Evolutionary conservation across 1,284 basidiomycete species (phyloP).

Genomic region (Fomitopsis betulina): DNA sequence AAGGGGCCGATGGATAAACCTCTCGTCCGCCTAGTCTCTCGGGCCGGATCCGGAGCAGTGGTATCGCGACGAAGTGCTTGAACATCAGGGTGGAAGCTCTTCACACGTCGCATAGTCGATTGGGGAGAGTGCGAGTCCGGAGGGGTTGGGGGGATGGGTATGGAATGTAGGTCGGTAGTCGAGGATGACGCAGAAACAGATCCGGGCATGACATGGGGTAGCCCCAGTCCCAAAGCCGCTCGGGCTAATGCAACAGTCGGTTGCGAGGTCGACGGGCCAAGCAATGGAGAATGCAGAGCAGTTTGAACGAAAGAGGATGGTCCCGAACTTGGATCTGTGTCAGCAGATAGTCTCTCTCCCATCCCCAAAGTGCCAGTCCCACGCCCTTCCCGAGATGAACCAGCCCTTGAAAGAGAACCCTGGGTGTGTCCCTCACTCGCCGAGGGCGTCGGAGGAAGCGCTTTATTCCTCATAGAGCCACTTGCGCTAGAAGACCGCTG

Average conservation of each 20-base stretch:
- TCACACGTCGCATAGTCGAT: slow-evolving; percentile 34
- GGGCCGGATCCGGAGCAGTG: slow-evolving; percentile 19
- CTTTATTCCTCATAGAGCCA: slow-evolving; percentile 49
- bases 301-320: slow-evolving; percentile 16
- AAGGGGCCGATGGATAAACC: slow-evolving; percentile 44
- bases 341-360: slow-evolving; percentile 8
- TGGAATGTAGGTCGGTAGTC: slow-evolving; percentile 36
- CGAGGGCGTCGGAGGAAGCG: slow-evolving; percentile 60
- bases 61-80: slow-evolving; percentile 14
- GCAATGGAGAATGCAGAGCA: slow-evolving; percentile 14
- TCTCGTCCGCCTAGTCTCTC: slow-evolving; percentile 36
- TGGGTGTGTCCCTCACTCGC: slow-evolving; percentile 13
- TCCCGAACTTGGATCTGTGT: slow-evolving; percentile 10
- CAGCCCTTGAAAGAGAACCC: slow-evolving; percentile 10
- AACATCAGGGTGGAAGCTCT: slow-evolving; percentile 42
- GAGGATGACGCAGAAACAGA: slow-evolving; percentile 36
- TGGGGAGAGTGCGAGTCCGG: slow-evolving; percentile 9
- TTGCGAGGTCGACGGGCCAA: slow-evolving; percentile 23
- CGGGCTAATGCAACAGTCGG: slow-evolving; percentile 49
- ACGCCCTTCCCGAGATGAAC: background rate
- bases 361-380: slow-evolving; percentile 2
- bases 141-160: slow-evolving; percentile 13
- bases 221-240: slow-evolving; percentile 52
- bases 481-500: slow-evolving; percentile 15
- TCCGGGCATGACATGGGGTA: slow-evolving; percentile 47